Conservation (phyloP, 106 monocot species). For the Phalaenopsis equestris region DNA sequence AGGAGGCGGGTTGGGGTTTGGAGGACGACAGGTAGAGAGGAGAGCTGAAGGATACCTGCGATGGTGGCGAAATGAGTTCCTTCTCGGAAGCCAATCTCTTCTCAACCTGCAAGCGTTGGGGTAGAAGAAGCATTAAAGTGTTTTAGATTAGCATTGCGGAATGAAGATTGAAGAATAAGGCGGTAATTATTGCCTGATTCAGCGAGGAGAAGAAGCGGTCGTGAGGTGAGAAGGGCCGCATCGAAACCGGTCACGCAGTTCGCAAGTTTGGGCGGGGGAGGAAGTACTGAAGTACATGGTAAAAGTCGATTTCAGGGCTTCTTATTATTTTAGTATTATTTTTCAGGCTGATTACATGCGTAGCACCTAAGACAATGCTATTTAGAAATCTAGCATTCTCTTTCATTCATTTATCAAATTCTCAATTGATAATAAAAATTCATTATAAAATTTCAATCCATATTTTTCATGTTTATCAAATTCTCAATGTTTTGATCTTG, state of each 20-base stretch:
- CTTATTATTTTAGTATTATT: too few relatives aligned
- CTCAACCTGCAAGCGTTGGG: not conserved
- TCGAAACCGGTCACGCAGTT: not conserved
- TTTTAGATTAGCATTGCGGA: not conserved
- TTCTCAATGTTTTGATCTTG: too few relatives aligned
- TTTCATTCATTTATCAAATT: too few relatives aligned
- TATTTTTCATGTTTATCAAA: too few relatives aligned
- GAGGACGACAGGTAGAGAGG: slow-evolving; percentile 6
- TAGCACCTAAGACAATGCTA: too few relatives aligned
- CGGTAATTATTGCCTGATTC: not conserved
- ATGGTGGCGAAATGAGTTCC: not conserved
- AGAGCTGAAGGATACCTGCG: not conserved
- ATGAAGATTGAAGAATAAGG: not conserved
- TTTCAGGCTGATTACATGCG: too few relatives aligned
- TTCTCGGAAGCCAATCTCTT: slow-evolving; percentile 1
- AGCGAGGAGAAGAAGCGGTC: slow-evolving; percentile 2
- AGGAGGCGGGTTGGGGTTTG: not conserved
- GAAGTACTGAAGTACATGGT: too few relatives aligned
- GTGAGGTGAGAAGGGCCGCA: not conserved
- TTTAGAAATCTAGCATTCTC: too few relatives aligned
- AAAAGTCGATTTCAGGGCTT: too few relatives aligned
- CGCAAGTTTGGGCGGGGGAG: too few relatives aligned
- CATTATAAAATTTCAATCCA: too few relatives aligned
- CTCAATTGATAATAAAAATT: too few relatives aligned
- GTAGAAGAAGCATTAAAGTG: not conserved